phyloP scores from a whole-genome alignment of 1,284 basidiomycete species.

The Pseudozyma tsukubaensis region DNA sequence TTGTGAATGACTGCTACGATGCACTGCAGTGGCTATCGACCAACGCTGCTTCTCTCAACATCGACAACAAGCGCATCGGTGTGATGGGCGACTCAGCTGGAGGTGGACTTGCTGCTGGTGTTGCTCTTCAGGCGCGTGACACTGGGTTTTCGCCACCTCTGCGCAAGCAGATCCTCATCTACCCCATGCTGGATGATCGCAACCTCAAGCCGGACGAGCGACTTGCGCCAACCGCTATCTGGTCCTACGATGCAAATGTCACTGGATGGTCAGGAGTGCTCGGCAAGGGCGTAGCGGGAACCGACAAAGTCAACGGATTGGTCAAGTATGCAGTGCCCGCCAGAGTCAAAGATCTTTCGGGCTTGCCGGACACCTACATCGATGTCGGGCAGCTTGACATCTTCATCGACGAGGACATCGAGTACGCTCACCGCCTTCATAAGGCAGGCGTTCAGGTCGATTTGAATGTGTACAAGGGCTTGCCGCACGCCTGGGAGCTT shows the following conservation, averaged over 20 bases:
- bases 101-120: constrained; percentile 35
- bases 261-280: constrained; percentile 31
- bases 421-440: constrained; percentile 22
- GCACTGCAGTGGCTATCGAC: constrained; percentile 26
- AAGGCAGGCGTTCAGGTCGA: constrained; percentile 32
- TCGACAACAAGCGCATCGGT: constrained; percentile 27
- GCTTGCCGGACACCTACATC: constrained; percentile 30
- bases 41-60: constrained; percentile 20
- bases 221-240: constrained; percentile 8
- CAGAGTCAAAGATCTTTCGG: constrained; percentile 18
- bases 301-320: constrained; percentile 18
- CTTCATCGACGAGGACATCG: constrained; percentile 25
- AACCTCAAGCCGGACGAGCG: constrained; percentile 22
- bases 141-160: constrained; percentile 18
- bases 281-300: constrained; percentile 14
- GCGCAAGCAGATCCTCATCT: constrained; percentile 37
- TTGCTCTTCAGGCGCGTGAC: constrained; percentile 37
- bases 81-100: constrained; percentile 37
- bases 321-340: constrained; percentile 32
- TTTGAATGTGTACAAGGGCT: constrained; percentile 23
- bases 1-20: constrained; percentile 37
- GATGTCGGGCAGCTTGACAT: constrained; percentile 42
- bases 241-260: constrained; percentile 28
- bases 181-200: constrained; percentile 43
- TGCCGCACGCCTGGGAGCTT: constrained; percentile 38